phyloP scores from a whole-genome alignment of 2,329 filamentous ascomycete genomes.

The Cladosporium sp. region DNA sequence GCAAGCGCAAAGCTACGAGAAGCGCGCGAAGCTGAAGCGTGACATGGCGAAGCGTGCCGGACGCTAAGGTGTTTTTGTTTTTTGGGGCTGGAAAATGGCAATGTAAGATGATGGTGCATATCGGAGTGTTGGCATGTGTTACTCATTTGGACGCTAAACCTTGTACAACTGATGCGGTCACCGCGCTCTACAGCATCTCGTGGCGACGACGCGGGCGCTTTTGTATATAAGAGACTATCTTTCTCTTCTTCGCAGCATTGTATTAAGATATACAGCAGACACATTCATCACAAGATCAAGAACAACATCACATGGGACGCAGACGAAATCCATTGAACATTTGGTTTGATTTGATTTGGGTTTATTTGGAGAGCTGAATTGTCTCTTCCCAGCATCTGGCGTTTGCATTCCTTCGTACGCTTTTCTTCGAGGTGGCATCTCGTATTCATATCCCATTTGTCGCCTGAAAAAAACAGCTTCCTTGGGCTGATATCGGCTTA shows the following conservation, averaged over 20 bases:
- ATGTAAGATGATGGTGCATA: constrained; percentile 6
- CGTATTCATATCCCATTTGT: constrained; percentile 13
- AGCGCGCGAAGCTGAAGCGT: constrained; percentile 22
- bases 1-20: constrained; percentile 33
- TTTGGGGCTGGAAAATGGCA: too few species aligned
- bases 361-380: not conserved
- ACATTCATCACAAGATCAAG: not conserved
- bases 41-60: constrained; percentile 9
- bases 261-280: not conserved
- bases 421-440: constrained; percentile 22
- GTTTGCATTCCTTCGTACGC: constrained; percentile 17
- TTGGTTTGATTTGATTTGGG: constrained; percentile 1
- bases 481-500: constrained; percentile 1
- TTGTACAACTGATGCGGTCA: not conserved
- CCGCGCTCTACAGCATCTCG: not conserved
- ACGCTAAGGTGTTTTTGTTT: not conserved
- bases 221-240: not conserved
- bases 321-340: not conserved
- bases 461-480: not conserved
- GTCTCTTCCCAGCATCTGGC: not conserved
- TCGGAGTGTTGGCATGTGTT: not conserved
- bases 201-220: not conserved
- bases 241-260: not conserved
- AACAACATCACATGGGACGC: not conserved
- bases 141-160: not conserved